phyloP scores from a whole-genome alignment of 1,139 yeast genomes.

The Blastobotrys apis region DNA sequence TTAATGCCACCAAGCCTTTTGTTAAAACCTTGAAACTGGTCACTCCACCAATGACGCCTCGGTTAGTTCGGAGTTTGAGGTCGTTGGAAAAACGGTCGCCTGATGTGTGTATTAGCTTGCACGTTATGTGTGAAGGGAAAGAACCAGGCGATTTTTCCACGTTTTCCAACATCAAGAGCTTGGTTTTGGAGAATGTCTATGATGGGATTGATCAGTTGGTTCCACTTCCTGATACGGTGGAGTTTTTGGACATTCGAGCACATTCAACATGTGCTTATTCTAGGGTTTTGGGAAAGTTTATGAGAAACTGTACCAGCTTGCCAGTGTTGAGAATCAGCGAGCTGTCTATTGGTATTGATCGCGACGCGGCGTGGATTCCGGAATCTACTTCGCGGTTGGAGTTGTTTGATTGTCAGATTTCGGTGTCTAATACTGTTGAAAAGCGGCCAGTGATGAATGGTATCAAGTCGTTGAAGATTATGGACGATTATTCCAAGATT shows the following conservation, averaged over 20 bases:
- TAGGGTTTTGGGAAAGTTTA: conserved; percentile 7
- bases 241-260: conserved; percentile 7
- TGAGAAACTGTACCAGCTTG: conserved; percentile 6
- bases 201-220: conserved; percentile 10
- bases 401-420: conserved; percentile 10
- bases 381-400: conserved; percentile 7
- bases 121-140: conserved; percentile 6
- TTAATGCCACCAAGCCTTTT: neutral
- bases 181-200: conserved; percentile 10
- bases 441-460: conserved; percentile 6
- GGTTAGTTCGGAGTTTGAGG: neutral
- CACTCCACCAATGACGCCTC: conserved; percentile 4
- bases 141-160: conserved; percentile 8
- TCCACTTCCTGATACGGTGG: conserved; percentile 6
- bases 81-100: conserved; percentile 1
- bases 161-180: conserved; percentile 7
- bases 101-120: conserved; percentile 5
- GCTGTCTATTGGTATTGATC: conserved; percentile 9
- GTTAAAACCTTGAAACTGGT: neutral
- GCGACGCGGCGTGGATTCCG: conserved; percentile 8
- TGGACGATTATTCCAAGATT: conserved; percentile 11
- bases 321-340: conserved; percentile 8
- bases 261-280: conserved; percentile 12
- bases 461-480: conserved; percentile 5
- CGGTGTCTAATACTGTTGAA: conserved; percentile 7